These are phyloP conservation scores for Plasmodium relictum DNA, from an alignment of 169 alveolate genomes.

Conservation along the genomic window DNA sequence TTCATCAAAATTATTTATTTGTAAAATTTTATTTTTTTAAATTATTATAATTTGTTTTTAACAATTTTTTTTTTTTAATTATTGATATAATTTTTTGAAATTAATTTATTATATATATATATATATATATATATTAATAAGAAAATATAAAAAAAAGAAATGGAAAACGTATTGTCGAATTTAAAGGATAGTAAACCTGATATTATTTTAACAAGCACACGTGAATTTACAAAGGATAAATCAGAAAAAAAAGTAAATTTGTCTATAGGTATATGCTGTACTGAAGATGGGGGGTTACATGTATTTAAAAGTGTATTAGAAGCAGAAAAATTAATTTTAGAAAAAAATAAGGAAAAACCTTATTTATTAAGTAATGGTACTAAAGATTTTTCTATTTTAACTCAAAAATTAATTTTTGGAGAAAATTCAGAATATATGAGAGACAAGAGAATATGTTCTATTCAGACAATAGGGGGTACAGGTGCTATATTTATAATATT, in stretches of 20 bases:
- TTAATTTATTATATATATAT: no score
- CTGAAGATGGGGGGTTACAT: slow-evolving; percentile 87
- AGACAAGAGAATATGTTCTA: slow-evolving; percentile 76
- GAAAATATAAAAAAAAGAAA: no score
- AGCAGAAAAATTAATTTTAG: slow-evolving; percentile 84
- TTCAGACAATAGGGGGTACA: slow-evolving; percentile 90
- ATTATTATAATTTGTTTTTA: no score
- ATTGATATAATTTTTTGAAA: no score
- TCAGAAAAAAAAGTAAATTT: slow-evolving; percentile 86
- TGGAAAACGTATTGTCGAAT: slow-evolving; percentile 26
- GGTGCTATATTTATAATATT: slow-evolving; percentile 90
- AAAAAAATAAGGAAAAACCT: slow-evolving; percentile 87
- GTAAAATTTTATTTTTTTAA: no score
- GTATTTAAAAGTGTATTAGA: slow-evolving; percentile 87
- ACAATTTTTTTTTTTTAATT: no score
- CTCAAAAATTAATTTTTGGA: slow-evolving; percentile 86
- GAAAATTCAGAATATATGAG: slow-evolving; percentile 47
- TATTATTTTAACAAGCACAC: slow-evolving; percentile 25
- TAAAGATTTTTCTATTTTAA: slow-evolving; percentile 82
- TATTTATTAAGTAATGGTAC: slow-evolving; percentile 91
- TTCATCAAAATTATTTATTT: no score
- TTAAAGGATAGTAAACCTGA: slow-evolving; percentile 52
- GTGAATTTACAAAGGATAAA: slow-evolving; percentile 29
- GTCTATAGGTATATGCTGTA: slow-evolving; percentile 91
- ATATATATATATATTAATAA: no score